Evolutionary conservation across 2,329 filamentous ascomycete genomes (phyloP).

Genomic region (Didymella pomorum): DNA sequence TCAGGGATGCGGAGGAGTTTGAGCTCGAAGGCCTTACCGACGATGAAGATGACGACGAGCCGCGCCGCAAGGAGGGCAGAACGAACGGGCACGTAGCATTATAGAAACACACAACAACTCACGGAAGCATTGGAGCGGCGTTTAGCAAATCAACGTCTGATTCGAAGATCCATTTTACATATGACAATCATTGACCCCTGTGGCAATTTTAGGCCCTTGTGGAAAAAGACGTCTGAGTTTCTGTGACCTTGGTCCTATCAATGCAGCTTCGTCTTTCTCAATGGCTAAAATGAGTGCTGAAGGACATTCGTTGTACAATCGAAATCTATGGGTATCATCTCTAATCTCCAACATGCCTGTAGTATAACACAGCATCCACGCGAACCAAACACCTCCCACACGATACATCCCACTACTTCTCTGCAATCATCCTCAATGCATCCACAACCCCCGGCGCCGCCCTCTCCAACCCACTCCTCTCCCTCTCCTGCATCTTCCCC

Average conservation of each 20-base stretch:
- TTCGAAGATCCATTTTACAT: too few species aligned
- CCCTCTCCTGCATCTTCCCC: slow-evolving; percentile 63
- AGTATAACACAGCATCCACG: too few species aligned
- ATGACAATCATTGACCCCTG: too few species aligned
- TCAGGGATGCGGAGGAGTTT: slow-evolving; percentile 88
- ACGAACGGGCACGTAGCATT: slow-evolving; percentile 19
- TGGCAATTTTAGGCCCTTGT: too few species aligned
- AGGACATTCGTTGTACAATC: too few species aligned
- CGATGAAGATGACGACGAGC: slow-evolving; percentile 74
- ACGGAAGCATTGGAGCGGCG: not conserved
- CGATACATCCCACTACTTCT: slow-evolving; percentile 34
- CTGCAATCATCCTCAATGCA: slow-evolving; percentile 61
- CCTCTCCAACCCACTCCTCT: slow-evolving; percentile 56
- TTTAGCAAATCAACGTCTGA: not conserved
- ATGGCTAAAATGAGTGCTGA: too few species aligned
- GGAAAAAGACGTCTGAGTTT: too few species aligned
- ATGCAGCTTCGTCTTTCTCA: too few species aligned
- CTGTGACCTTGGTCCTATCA: too few species aligned
- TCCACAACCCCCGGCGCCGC: slow-evolving; percentile 59
- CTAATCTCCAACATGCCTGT: too few species aligned
- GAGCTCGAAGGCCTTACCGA: slow-evolving; percentile 90
- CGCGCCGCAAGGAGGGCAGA: slow-evolving; percentile 38
- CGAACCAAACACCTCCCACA: too few species aligned
- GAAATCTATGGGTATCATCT: too few species aligned
- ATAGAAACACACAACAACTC: not conserved